Base-by-base conservation (phyloP, 2,329 filamentous ascomycete genomes). In the Pyricularia grisea region DNA sequence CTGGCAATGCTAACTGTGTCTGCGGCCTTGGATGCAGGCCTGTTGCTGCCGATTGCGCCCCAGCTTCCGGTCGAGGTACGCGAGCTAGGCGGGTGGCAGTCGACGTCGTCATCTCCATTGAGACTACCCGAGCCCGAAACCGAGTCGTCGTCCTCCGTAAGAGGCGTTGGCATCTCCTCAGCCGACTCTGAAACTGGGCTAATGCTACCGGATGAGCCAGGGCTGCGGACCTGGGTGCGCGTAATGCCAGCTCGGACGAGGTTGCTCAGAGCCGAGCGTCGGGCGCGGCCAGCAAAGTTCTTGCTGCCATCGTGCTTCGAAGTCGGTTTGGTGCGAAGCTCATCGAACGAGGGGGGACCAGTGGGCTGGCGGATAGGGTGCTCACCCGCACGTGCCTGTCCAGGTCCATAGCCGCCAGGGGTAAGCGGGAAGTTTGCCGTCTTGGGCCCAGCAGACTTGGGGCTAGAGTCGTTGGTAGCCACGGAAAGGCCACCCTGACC, bases 231-330 rank as follows among this genome's bases (percentile, higher is more conserved):
- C 86, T 91, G 84, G 86, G 94, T 92, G 70, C 95, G 92, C 76
- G 93, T 92, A 72, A 95, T 86, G 20, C 94, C 94, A 68, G 94
- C 94, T 72, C 92, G 92, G 71, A 97, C 92, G 67, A 99, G 87
- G 77, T 93, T 97, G 82, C 94, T 90, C 64, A 99, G 89, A 30
- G 95, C 95, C 74, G 92, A 93, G 72, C 94, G 93, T 70, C 95
- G 93, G 75, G 96, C 94, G 71, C 95, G 93, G 69, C 93, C 89
- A 12, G 92, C 91, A 80, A 99, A 99, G 83, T 99, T 99, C 87
- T 97, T 90, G 88, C 94, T 97, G 28, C 94, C 95, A 78, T 98
- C 94, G 72, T 94, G 88, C 81, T 93, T 97, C 73, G 92, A 90
- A 10, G 94, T 98, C 1, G 95, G 95, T 81, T 94, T 95, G 25